phyloP scores from a whole-genome alignment of 768 basidiomycete genomes.

The Amanita inopinata region DNA sequence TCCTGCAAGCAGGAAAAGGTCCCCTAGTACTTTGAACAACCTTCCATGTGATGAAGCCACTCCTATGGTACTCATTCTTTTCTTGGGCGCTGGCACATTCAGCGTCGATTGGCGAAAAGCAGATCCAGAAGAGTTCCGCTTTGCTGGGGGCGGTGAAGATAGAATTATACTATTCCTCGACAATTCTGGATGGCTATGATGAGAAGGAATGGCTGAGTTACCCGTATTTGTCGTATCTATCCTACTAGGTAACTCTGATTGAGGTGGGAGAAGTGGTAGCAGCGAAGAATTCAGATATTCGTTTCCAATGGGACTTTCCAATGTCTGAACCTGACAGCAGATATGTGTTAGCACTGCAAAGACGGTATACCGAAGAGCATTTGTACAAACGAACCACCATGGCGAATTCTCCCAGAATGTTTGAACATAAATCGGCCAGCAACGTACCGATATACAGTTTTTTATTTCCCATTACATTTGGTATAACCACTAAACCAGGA shows the following conservation, averaged over 20 bases:
- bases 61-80: constrained; percentile 54
- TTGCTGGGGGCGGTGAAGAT: constrained; percentile 30
- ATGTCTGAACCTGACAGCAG: constrained; percentile 48
- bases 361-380: constrained; percentile 1
- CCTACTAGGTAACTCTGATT: constrained; percentile 35
- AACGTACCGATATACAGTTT: constrained; percentile 82
- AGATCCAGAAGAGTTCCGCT: constrained; percentile 43
- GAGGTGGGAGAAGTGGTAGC: constrained; percentile 52
- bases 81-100: constrained; percentile 38
- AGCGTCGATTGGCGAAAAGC: constrained; percentile 45
- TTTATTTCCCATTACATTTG: constrained; percentile 80
- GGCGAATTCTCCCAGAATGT: constrained; percentile 79
- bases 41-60: constrained; percentile 75
- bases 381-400: constrained; percentile 49
- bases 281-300: constrained; percentile 70
- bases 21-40: constrained; percentile 79
- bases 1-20: constrained; percentile 85
- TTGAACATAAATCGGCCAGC: constrained; percentile 82
- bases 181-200: constrained; percentile 52
- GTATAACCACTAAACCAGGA: constrained; percentile 68
- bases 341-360: constrained; percentile 6
- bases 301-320: constrained; percentile 81
- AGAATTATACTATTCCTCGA: constrained; percentile 26
- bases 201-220: constrained; percentile 29
- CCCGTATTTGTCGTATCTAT: neutral